Percentiles rank a stretch among this genome's conserved stretches.
Conservation (phyloP, 768 basidiomycete species). For the Boletus pseudo-olivaceus region DNA sequence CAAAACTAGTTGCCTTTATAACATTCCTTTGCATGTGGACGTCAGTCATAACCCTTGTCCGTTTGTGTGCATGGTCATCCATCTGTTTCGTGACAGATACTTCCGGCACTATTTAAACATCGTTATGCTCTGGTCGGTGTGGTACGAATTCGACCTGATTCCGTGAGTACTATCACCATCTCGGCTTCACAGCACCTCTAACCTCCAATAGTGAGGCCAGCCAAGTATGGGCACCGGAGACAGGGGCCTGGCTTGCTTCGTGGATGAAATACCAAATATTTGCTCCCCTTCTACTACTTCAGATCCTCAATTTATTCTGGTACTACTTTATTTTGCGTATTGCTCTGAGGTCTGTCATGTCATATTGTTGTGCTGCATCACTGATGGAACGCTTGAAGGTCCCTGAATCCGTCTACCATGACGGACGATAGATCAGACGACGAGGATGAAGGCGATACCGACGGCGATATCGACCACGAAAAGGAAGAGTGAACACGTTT, state of each 20-base stretch:
- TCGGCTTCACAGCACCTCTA: neutral
- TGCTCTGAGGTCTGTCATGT: constrained; percentile 54
- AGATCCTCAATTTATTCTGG: constrained; percentile 91
- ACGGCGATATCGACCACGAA: constrained; percentile 23
- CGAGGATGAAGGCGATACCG: constrained; percentile 50
- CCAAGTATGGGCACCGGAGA: constrained; percentile 54
- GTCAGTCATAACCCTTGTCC: constrained; percentile 42
- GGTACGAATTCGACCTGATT: constrained; percentile 68
- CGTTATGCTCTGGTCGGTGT: constrained; percentile 83
- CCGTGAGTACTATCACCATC: constrained; percentile 51
- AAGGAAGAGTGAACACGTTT: constrained; percentile 30
- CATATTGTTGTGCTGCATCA: neutral
- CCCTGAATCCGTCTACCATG: constrained; percentile 42
- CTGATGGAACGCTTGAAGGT: constrained; percentile 38
- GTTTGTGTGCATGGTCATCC: neutral
- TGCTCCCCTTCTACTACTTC: constrained; percentile 66
- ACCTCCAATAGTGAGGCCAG: constrained; percentile 43
- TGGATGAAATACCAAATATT: constrained; percentile 90
- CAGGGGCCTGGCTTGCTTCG: constrained; percentile 63
- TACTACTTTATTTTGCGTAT: constrained; percentile 82
- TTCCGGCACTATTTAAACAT: constrained; percentile 92
- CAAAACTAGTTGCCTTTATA: constrained; percentile 61
- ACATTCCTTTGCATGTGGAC: constrained; percentile 76
- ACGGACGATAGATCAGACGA: constrained; percentile 83
- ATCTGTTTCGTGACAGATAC: constrained; percentile 50